Base-by-base conservation (phyloP, 2,329 filamentous ascomycete genomes). In the Nothophoma quercina region DNA sequence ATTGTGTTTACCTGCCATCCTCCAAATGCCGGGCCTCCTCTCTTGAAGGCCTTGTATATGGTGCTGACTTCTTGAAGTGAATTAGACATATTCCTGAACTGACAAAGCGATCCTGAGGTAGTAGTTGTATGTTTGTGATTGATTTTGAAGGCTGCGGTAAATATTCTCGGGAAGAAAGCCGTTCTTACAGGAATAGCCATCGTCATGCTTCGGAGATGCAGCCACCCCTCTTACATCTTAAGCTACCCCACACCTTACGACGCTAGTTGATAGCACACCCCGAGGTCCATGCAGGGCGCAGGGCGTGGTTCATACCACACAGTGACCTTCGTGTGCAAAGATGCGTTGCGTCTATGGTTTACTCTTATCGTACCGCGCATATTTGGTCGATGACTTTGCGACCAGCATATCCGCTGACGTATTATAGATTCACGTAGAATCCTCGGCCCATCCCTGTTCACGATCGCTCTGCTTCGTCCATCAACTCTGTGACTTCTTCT, bases 401-500 rank as follows among this genome's bases (percentile, higher is more conserved):
- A 12, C 22, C 15, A 42, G 7, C 18, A 32, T 16, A 26, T 25
- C 26, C 13, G 26, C 9, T 7, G 26, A 7, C 10, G 10, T 7
- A 12, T 7, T 7, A 28, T 10, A 28, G 3, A 7, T 28, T 12
- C 10, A 28, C 9, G 4, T 28, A 4, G 26, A 28, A 12, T n/a
- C 26, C 26, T 5, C 26, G 4, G 13, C 10, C 16, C 22, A 22
- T 30, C 4, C 1, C 3, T n/a, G 18, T 12, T 36, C 60, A 60
- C 9, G 47, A 45, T 43, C 19, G 29, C 52, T 74, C 73, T 19
- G 61, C 73, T 39, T 81, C 75, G 63, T 91, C 84, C 88, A 93
- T 91, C 69, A 87, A 83, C 15, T 78, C 80, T 55, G 84, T 78
- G 2, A 93, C 83, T 52, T 92, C 83, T 4, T 85, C 83, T 21